phyloP scores from a whole-genome alignment of 768 basidiomycete genomes.

The Rubroboletus satanas region DNA sequence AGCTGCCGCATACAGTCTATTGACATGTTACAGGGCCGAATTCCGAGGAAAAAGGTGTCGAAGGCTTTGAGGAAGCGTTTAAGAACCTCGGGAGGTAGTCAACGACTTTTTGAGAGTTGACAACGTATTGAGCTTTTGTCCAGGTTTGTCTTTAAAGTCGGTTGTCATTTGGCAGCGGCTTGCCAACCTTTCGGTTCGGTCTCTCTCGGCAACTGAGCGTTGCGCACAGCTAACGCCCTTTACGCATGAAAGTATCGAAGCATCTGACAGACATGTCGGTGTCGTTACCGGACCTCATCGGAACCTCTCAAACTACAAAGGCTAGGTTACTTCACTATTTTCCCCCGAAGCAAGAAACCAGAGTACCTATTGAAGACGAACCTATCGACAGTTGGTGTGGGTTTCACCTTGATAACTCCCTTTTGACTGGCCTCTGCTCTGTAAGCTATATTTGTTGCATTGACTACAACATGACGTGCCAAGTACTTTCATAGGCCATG shows the following conservation, averaged over 20 bases:
- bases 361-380: constrained; percentile 47
- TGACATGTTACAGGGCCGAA: constrained; percentile 54
- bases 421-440: constrained; percentile 90
- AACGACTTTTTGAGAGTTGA: neutral
- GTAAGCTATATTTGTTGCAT: constrained; percentile 37
- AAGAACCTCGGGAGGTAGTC: constrained; percentile 72
- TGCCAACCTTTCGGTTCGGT: constrained; percentile 84
- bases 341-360: constrained; percentile 50
- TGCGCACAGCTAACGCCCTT: constrained; percentile 1
- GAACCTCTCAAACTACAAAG: constrained; percentile 78
- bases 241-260: constrained; percentile 47
- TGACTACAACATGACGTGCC: constrained; percentile 1
- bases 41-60: constrained; percentile 51
- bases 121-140: constrained; percentile 2
- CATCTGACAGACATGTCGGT: constrained; percentile 60
- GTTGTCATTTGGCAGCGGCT: constrained; percentile 75
- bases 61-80: constrained; percentile 85
- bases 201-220: neutral
- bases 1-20: neutral
- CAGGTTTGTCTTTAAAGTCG: constrained; percentile 80
- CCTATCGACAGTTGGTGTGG: constrained; percentile 90
- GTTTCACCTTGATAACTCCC: constrained; percentile 88
- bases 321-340: constrained; percentile 97
- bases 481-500: constrained; percentile 57
- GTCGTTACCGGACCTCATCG: constrained; percentile 69